Percentiles rank a stretch among this genome's conserved stretches.
These are phyloP conservation scores for Penicillium egyptiacum DNA, from an alignment of 495 filamentous ascomycete species.

Conservation along the genomic window DNA sequence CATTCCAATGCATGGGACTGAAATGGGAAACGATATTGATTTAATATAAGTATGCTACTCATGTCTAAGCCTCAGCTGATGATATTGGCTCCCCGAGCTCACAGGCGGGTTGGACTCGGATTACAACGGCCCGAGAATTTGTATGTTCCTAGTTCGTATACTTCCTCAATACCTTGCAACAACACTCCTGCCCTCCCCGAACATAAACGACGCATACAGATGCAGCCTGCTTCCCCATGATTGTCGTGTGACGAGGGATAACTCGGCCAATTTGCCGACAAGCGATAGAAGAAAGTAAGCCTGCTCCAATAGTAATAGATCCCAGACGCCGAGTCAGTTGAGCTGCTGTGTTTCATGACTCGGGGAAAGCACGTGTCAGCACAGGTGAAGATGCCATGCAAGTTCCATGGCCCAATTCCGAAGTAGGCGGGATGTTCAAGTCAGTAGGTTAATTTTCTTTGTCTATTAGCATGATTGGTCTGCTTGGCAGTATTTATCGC, in stretches of 20 bases:
- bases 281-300: not conserved
- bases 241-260: not conserved
- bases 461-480: not conserved
- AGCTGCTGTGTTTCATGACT: not conserved
- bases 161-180: not conserved
- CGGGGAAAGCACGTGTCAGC: not conserved
- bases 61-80: conserved; percentile 3
- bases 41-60: not conserved
- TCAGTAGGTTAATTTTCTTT: not conserved
- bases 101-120: not conserved
- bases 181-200: not conserved
- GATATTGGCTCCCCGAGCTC: not conserved
- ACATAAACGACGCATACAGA: not conserved
- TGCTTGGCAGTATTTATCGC: not conserved
- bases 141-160: not conserved
- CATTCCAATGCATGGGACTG: conserved; percentile 2
- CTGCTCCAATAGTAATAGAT: not conserved
- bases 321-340: not conserved
- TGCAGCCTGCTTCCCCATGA: not conserved
- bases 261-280: not conserved
- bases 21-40: not conserved
- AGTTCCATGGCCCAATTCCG: not conserved
- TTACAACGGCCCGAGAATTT: not conserved
- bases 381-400: not conserved
- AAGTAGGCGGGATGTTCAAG: not conserved